phyloP scores from a whole-genome alignment of 768 basidiomycete genomes.

The Fistulinella prunicolor region DNA sequence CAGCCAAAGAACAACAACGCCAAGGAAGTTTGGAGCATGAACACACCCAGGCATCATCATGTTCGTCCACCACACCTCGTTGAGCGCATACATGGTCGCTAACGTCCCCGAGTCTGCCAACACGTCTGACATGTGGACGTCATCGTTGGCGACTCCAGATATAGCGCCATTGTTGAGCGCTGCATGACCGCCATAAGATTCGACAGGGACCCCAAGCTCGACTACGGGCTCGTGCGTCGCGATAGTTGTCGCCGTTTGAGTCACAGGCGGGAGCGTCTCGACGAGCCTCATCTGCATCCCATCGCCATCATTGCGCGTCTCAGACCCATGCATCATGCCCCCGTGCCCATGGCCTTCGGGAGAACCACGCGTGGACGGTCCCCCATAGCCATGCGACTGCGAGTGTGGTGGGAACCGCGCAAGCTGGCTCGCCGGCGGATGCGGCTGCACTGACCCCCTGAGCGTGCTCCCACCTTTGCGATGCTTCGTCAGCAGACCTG shows the following conservation, averaged over 20 bases:
- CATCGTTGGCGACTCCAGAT: not conserved
- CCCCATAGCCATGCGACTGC: constrained; percentile 16
- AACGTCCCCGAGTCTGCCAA: constrained; percentile 51
- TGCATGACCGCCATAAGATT: not conserved
- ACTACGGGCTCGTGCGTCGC: constrained; percentile 24
- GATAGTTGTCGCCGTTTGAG: not conserved
- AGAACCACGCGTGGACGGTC: constrained; percentile 25
- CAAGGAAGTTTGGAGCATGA: not conserved
- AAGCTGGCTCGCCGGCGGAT: constrained; percentile 43
- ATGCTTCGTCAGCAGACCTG: constrained; percentile 64
- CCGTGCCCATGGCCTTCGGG: constrained; percentile 5
- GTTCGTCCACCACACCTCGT: constrained; percentile 70
- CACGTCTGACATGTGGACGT: constrained; percentile 25
- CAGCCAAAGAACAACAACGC: not conserved
- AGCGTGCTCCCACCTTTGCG: constrained; percentile 61
- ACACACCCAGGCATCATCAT: constrained; percentile 81
- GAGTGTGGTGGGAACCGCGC: not conserved
- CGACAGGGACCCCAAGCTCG: too few species aligned
- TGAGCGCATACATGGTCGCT: constrained; percentile 70
- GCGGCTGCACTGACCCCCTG: constrained; percentile 50
- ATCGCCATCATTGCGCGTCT: constrained; percentile 19
- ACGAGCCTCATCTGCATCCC: constrained; percentile 33
- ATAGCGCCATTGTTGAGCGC: not conserved
- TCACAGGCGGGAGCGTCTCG: not conserved
- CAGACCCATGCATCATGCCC: constrained; percentile 4